Percentiles rank a stretch among this genome's conserved stretches.
These are phyloP conservation scores for Apiospora marii DNA, from an alignment of 2,329 filamentous ascomycete genomes.

Conservation along the genomic window DNA sequence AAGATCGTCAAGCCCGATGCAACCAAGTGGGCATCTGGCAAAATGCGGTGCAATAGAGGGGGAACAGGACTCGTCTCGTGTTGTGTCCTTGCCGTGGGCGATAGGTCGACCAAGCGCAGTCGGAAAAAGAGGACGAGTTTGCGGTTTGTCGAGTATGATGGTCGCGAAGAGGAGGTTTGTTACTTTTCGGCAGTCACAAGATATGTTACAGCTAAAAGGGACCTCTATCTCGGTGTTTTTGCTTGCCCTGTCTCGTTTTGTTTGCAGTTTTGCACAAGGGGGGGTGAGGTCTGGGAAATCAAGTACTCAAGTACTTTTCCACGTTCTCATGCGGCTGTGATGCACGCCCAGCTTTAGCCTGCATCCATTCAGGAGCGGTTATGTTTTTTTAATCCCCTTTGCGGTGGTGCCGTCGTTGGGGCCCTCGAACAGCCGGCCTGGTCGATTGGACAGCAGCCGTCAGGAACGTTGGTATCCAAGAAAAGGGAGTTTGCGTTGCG, in stretches of 20 bases:
- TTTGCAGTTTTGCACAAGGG: constrained; percentile 17
- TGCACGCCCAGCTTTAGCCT: constrained; percentile 24
- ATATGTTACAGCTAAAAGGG: constrained; percentile 17
- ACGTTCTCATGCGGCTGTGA: constrained; percentile 24
- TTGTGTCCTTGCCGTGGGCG: constrained; percentile 4
- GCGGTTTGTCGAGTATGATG: constrained; percentile 7
- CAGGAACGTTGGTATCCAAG: constrained; percentile 19
- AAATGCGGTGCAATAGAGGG: constrained; percentile 21
- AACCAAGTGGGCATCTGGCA: constrained; percentile 23
- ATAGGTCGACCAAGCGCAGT: background rate
- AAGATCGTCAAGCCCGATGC: constrained; percentile 24
- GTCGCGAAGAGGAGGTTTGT: constrained; percentile 12
- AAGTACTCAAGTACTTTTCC: constrained; percentile 22
- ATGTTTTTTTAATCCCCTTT: constrained; percentile 4
- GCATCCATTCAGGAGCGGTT: constrained; percentile 24
- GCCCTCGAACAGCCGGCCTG: constrained; percentile 12
- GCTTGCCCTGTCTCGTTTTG: constrained; percentile 18
- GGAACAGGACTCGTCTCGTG: constrained; percentile 2
- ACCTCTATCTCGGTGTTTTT: constrained; percentile 8
- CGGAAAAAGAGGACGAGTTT: background rate
- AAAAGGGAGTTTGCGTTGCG: background rate
- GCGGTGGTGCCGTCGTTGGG: constrained; percentile 12
- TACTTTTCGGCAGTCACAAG: constrained; percentile 10
- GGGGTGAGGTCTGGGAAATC: constrained; percentile 7
- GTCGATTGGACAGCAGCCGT: constrained; percentile 5